These are phyloP conservation scores for Tieghemiomyces parasiticus DNA, from an alignment of 192 early-diverging fungal species.

Conservation along the genomic window DNA sequence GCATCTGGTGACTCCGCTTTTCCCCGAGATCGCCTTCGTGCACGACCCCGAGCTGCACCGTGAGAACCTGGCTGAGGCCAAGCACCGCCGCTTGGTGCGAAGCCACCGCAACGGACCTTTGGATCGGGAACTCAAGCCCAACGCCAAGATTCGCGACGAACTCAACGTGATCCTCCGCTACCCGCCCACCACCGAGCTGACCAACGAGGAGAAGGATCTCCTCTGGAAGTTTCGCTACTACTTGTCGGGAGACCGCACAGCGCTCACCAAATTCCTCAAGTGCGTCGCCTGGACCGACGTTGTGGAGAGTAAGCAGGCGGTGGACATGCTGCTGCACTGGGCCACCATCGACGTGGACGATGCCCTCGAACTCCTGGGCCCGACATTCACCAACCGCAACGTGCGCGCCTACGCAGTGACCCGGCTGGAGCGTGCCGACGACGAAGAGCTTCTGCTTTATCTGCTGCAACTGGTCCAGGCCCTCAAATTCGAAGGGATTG, in stretches of 20 bases:
- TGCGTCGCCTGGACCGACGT: slow-evolving; percentile 90
- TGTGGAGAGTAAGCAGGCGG: slow-evolving; percentile 83
- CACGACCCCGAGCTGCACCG: slow-evolving; percentile 72
- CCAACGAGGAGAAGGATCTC: slow-evolving; percentile 81
- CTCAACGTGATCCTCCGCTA: slow-evolving; percentile 87
- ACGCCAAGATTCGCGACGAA: slow-evolving; percentile 88
- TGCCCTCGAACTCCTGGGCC: slow-evolving; percentile 84
- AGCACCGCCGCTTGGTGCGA: slow-evolving; percentile 79
- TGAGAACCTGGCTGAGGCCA: slow-evolving; percentile 93
- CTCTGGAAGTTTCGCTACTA: slow-evolving; percentile 98
- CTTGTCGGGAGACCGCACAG: slow-evolving; percentile 82
- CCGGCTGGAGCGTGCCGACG: slow-evolving; percentile 78
- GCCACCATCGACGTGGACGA: slow-evolving; percentile 88
- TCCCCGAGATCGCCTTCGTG: slow-evolving; percentile 36
- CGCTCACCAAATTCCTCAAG: slow-evolving; percentile 95
- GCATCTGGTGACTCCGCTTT: slow-evolving; percentile 17
- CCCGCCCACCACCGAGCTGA: slow-evolving; percentile 76
- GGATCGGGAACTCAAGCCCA: slow-evolving; percentile 93
- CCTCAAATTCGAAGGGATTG: slow-evolving; percentile 81
- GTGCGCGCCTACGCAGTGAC: slow-evolving; percentile 80
- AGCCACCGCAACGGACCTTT: slow-evolving; percentile 80
- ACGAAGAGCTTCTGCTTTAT: slow-evolving; percentile 89
- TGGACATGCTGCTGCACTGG: slow-evolving; percentile 76
- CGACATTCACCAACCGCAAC: slow-evolving; percentile 63
- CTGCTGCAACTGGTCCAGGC: slow-evolving; percentile 96